Evolutionary conservation across 345 rosid genomes (phyloP).

Genomic region (Alliaria petiolata): DNA sequence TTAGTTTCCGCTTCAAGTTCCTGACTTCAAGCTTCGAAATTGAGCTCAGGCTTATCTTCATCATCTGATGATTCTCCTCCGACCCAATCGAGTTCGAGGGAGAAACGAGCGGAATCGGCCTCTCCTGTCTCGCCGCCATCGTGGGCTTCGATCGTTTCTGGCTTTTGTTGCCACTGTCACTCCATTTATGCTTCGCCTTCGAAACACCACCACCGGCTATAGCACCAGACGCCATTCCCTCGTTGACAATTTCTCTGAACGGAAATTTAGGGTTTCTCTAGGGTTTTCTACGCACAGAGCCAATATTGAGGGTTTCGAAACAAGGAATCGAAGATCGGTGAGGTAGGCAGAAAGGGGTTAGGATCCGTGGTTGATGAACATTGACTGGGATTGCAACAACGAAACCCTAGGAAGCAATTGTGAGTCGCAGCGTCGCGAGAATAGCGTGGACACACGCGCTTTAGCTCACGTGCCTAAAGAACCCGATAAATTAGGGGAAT

Average conservation of each 20-base stretch:
- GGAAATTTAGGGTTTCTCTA: neutral
- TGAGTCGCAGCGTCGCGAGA: conserved; percentile 20
- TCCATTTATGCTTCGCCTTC: conserved; percentile 30
- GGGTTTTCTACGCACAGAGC: neutral
- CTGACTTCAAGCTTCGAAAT: conserved; percentile 32
- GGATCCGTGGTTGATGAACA: conserved; percentile 10
- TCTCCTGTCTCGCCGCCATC: conserved; percentile 5
- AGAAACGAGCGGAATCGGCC: conserved; percentile 18
- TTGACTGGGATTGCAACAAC: conserved; percentile 17
- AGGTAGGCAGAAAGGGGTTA: neutral
- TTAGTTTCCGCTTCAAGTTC: conserved; percentile 30
- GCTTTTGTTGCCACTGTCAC: conserved; percentile 19
- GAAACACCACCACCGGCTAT: conserved; percentile 23
- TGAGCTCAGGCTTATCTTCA: conserved; percentile 32
- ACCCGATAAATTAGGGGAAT: conserved; percentile 18
- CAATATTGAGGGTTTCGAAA: neutral
- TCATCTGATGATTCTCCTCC: conserved; percentile 18
- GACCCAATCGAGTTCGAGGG: conserved; percentile 21
- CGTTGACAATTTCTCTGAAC: neutral
- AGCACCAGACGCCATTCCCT: conserved; percentile 32
- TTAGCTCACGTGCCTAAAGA: conserved; percentile 7
- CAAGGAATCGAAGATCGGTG: conserved; percentile 17
- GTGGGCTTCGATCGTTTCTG: conserved; percentile 16
- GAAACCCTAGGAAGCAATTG: conserved; percentile 34
- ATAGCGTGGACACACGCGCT: conserved; percentile 18